Evolutionary conservation across 2,329 filamentous ascomycete genomes (phyloP).

Genomic region (Colletotrichum horii): DNA sequence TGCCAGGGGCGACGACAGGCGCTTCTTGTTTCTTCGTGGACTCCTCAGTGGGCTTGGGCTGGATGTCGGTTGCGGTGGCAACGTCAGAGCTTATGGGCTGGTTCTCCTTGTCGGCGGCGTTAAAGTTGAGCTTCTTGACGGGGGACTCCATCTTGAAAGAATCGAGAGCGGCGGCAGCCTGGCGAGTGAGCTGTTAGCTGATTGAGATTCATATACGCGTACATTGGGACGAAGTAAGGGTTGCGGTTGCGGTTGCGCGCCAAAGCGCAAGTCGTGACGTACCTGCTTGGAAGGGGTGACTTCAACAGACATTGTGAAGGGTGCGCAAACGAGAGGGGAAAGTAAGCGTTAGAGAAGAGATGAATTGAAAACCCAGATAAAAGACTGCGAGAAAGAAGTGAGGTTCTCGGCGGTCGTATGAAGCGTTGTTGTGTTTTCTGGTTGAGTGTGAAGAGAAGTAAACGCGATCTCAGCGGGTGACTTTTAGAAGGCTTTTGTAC

Average conservation of each 20-base stretch:
- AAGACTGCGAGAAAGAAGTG: slow-evolving; percentile 16
- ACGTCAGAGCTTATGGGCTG: slow-evolving; percentile 55
- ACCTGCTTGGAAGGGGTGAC: slow-evolving; percentile 68
- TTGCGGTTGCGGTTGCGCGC: not conserved
- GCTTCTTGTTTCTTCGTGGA: slow-evolving; percentile 49
- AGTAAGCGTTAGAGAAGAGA: not conserved
- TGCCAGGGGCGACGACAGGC: slow-evolving; percentile 48
- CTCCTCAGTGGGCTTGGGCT: slow-evolving; percentile 63
- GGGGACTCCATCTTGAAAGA: slow-evolving; percentile 93
- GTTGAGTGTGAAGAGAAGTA: slow-evolving; percentile 6
- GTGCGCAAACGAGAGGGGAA: not conserved
- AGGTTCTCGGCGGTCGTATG: not conserved
- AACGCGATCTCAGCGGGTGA: not conserved
- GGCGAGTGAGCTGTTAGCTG: slow-evolving; percentile 35
- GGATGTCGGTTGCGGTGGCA: slow-evolving; percentile 60
- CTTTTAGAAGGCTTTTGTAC: slow-evolving; percentile 21
- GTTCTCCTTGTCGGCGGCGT: slow-evolving; percentile 82
- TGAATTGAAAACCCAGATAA: slow-evolving; percentile 8
- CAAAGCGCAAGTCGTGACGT: slow-evolving; percentile 33
- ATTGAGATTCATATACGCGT: not conserved
- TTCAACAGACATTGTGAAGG: slow-evolving; percentile 73
- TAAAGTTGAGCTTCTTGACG: slow-evolving; percentile 87
- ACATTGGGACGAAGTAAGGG: not conserved
- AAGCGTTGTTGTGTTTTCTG: not conserved
- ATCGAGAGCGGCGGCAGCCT: slow-evolving; percentile 89